Evolutionary conservation across 1,284 basidiomycete genomes (phyloP).

Genomic region (Sanghuangporus sanghuang): DNA sequence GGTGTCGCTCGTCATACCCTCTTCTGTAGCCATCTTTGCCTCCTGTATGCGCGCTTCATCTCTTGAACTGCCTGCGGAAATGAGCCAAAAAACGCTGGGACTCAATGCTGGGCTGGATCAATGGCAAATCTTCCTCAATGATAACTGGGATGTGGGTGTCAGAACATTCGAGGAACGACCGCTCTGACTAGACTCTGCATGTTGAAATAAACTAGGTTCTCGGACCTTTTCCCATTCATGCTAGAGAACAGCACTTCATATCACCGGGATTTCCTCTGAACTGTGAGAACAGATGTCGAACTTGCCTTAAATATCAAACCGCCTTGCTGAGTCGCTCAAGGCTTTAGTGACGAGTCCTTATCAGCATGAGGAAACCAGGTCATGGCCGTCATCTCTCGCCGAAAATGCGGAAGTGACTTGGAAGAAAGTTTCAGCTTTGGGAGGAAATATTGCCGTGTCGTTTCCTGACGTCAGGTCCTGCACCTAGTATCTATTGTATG

Average conservation of each 20-base stretch:
- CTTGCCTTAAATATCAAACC: background rate
- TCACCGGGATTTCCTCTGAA: slow-evolving; percentile 70
- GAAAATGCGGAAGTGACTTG: slow-evolving; percentile 58
- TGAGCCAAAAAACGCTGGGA: background rate
- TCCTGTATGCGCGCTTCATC: background rate
- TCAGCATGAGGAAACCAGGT: slow-evolving; percentile 25
- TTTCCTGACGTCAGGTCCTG: slow-evolving; percentile 55
- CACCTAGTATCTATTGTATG: background rate
- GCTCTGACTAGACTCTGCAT: background rate
- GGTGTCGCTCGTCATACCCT: background rate
- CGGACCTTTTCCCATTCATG: slow-evolving; percentile 77
- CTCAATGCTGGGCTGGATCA: background rate
- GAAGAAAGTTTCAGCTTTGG: slow-evolving; percentile 36
- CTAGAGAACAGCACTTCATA: slow-evolving; percentile 73
- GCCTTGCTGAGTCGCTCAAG: slow-evolving; percentile 33
- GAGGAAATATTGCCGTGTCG: slow-evolving; percentile 50
- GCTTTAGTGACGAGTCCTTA: slow-evolving; percentile 34
- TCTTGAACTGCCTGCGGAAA: background rate
- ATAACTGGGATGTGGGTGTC: slow-evolving; percentile 30
- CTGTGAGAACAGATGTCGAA: slow-evolving; percentile 32
- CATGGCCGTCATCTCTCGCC: slow-evolving; percentile 62
- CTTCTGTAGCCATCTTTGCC: background rate
- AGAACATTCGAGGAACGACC: background rate
- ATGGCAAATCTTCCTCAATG: slow-evolving; percentile 28
- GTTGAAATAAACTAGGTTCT: slow-evolving; percentile 43